Evolutionary conservation across 225 moss, liverwort and hornwort genomes (phyloP).

Genomic region (Lunularia cruciata): DNA sequence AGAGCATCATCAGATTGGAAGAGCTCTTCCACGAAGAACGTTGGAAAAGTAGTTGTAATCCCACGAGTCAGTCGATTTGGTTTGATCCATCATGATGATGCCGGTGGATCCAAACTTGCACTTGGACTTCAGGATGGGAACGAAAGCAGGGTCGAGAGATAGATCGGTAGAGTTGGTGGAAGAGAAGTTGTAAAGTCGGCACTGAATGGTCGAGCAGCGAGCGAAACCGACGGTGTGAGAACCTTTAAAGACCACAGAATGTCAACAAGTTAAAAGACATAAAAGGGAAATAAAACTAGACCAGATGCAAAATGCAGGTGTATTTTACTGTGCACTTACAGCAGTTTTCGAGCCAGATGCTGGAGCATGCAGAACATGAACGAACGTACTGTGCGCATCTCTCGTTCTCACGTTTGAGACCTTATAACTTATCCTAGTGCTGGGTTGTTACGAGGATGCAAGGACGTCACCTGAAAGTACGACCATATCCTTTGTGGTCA

Average conservation of each 20-base stretch:
- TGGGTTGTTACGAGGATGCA: not conserved
- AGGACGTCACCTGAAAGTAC: constrained; percentile 24
- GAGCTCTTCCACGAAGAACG: not conserved
- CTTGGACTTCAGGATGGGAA: not conserved
- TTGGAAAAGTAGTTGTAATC: constrained; percentile 22
- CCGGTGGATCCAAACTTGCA: constrained; percentile 30
- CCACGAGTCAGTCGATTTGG: constrained; percentile 9
- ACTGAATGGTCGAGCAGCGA: constrained; percentile 14
- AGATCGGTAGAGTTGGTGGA: constrained; percentile 26
- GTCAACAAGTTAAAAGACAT: not conserved
- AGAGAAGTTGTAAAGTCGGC: constrained; percentile 44
- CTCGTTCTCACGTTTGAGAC: not conserved
- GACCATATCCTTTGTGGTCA: constrained; percentile 27
- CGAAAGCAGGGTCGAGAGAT: not conserved
- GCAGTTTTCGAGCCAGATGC: no score
- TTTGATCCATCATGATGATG: constrained; percentile 25
- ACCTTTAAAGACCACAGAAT: constrained; percentile 2
- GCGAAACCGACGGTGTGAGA: constrained; percentile 25
- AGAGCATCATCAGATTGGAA: constrained; percentile 25
- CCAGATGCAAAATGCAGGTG: not conserved
- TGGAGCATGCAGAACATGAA: not conserved
- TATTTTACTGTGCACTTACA: no score
- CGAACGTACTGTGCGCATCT: not conserved
- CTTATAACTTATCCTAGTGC: not conserved
- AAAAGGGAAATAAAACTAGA: not conserved